phyloP scores from a whole-genome alignment of 495 filamentous ascomycete genomes.

The Filosporella fistucella region DNA sequence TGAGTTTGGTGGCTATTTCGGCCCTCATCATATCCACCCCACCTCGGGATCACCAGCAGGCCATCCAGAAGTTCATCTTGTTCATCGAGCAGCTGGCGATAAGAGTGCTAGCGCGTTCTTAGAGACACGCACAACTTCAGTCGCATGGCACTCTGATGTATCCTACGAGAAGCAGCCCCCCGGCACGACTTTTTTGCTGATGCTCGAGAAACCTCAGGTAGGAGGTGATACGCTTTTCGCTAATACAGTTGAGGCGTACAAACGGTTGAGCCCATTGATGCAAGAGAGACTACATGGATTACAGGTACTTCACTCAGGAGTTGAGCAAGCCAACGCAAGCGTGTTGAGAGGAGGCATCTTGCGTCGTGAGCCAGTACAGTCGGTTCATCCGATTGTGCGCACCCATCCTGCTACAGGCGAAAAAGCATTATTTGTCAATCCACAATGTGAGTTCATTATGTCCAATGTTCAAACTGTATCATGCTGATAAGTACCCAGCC shows the following conservation, averaged over 20 bases:
- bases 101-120: too few species aligned
- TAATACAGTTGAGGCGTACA: slow-evolving; percentile 55
- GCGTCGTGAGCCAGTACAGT: slow-evolving; percentile 47
- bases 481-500: too few species aligned
- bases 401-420: slow-evolving; percentile 43
- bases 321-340: slow-evolving; percentile 38
- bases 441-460: slow-evolving; percentile 4
- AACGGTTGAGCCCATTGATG: slow-evolving; percentile 54
- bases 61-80: too few species aligned
- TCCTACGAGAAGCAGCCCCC: slow-evolving; percentile 75
- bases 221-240: slow-evolving; percentile 52
- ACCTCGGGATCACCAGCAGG: too few species aligned
- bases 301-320: slow-evolving; percentile 53
- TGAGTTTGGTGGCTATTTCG: slow-evolving; percentile 58
- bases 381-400: slow-evolving; percentile 57
- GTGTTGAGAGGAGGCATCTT: slow-evolving; percentile 43
- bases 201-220: slow-evolving; percentile 60
- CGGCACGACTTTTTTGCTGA: slow-evolving; percentile 65
- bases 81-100: too few species aligned
- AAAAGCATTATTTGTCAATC: slow-evolving; percentile 14
- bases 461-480: too few species aligned
- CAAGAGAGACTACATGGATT: slow-evolving; percentile 54
- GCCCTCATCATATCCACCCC: slow-evolving; percentile 61
- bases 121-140: slow-evolving; percentile 46
- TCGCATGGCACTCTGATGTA: slow-evolving; percentile 61